Evolutionary conservation across 768 basidiomycete genomes (phyloP), one percentile per base, ranked within the genome.

Genomic region (Russula emetica): DNA sequence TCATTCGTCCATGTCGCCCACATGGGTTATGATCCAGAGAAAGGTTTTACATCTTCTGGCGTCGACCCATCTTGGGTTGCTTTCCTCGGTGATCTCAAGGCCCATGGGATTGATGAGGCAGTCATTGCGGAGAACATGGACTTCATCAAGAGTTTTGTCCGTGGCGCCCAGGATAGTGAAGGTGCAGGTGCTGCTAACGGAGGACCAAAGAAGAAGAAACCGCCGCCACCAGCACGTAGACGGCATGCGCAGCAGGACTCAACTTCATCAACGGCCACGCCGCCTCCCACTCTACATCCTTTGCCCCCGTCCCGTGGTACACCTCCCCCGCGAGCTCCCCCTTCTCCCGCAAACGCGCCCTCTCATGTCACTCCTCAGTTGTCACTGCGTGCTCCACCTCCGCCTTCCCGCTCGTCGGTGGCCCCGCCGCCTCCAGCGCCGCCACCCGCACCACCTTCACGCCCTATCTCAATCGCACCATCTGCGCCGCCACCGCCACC

Each of bases 1-100:
- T 88, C 88, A 9, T 98, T 98, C 78, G 82, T 84, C 62, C 95
- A 98, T 71, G 81, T 97, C 50, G 93, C 90, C 0, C 95, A 98
- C 72, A 96, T 99, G 90, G 95, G 94, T 14, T 97, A 88, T 73
- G 91, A 97, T 70, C 73, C 83, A 0, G 86, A 96, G 67, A 83
- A 85, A 28, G 96, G 96, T 2, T 98, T 93, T 74, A 88, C 86
- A 0, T 90, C 88, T 0, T 82, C 79, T 18, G 91, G 91, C 58
- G 90, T 99, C 6, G 96, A 99, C 74, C 85, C 91, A 1, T 91
- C 88, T 5, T 98, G 96, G 96, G 78, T 84, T 51, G 78, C 84
- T 1, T 75, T 98, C 61, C 78, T 98, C 3, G 79, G 76, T 9
- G 78, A 83, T 62, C 80, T 98, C 6, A 82, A 86, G 64, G 74